A percentile compares a stretch with the other conserved stretches of the same genome.
These are phyloP conservation scores for Ascochyta lentis DNA, from an alignment of 2,329 filamentous ascomycete species.

Conservation along the genomic window DNA sequence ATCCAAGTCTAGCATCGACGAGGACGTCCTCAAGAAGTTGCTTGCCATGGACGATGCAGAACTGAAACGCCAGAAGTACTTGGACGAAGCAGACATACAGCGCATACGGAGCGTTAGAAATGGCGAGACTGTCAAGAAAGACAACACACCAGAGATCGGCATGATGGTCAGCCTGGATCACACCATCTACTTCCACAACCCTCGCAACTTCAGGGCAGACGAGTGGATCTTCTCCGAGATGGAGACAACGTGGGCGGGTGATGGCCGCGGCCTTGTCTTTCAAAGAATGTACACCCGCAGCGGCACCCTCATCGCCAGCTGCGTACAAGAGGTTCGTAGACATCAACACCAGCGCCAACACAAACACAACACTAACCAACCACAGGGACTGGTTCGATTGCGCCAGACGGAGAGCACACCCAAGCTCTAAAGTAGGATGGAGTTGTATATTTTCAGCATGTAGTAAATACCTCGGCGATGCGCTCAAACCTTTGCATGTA, in stretches of 20 bases:
- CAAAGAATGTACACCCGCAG: slow-evolving; percentile 76
- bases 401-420: slow-evolving; percentile 16
- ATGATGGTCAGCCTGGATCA: slow-evolving; percentile 88
- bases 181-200: slow-evolving; percentile 62
- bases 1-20: slow-evolving; percentile 49
- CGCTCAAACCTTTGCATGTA: background rate
- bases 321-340: slow-evolving; percentile 72
- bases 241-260: slow-evolving; percentile 80
- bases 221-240: slow-evolving; percentile 84
- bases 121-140: slow-evolving; percentile 55
- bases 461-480: background rate
- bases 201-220: slow-evolving; percentile 58
- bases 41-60: slow-evolving; percentile 54
- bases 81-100: slow-evolving; percentile 61
- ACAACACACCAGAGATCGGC: slow-evolving; percentile 67
- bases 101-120: slow-evolving; percentile 44
- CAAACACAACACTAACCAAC: background rate
- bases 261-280: slow-evolving; percentile 76
- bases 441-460: background rate
- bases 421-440: slow-evolving; percentile 4
- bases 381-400: slow-evolving; percentile 18
- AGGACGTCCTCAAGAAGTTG: slow-evolving; percentile 53
- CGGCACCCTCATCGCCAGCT: slow-evolving; percentile 77
- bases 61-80: slow-evolving; percentile 50
- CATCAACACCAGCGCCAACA: background rate